Percentiles rank a stretch among this genome's conserved stretches.
phyloP scores from a whole-genome alignment of 2,329 filamentous ascomycete genomes.

The Orbilia oligospora region DNA sequence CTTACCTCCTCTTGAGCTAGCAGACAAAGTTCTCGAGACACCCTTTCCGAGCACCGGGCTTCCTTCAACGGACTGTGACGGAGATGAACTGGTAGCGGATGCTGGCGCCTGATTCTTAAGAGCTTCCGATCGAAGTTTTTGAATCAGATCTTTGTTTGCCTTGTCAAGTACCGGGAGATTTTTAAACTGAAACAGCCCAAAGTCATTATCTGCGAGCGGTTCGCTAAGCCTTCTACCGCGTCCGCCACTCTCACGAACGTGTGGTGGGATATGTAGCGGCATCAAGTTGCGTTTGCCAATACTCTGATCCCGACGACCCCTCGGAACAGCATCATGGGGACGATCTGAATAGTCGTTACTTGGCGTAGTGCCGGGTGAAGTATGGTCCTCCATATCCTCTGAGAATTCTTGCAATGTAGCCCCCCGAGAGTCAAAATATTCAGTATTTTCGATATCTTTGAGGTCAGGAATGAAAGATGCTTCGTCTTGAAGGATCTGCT shows the following conservation, averaged over 20 bases:
- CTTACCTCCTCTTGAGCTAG: constrained; percentile 82
- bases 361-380: constrained; percentile 79
- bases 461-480: constrained; percentile 94
- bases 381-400: constrained; percentile 90
- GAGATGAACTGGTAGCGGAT: constrained; percentile 66
- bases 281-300: constrained; percentile 91
- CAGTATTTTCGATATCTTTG: constrained; percentile 95
- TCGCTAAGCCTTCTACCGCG: constrained; percentile 91
- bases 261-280: constrained; percentile 94
- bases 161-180: constrained; percentile 96
- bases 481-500: constrained; percentile 90
- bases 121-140: constrained; percentile 92
- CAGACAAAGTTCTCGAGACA: constrained; percentile 78
- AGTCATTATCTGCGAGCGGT: constrained; percentile 89
- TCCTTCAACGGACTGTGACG: constrained; percentile 73
- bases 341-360: constrained; percentile 86
- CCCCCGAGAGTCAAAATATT: constrained; percentile 94
- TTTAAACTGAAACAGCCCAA: constrained; percentile 96
- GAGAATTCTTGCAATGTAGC: constrained; percentile 93
- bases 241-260: constrained; percentile 82
- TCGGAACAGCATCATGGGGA: constrained; percentile 92
- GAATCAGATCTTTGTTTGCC: constrained; percentile 98
- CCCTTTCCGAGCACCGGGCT: constrained; percentile 81
- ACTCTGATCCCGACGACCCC: constrained; percentile 87
- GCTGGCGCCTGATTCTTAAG: constrained; percentile 77